phyloP scores from a whole-genome alignment of 1,284 basidiomycete species.

The Garcileccinum viscosum region DNA sequence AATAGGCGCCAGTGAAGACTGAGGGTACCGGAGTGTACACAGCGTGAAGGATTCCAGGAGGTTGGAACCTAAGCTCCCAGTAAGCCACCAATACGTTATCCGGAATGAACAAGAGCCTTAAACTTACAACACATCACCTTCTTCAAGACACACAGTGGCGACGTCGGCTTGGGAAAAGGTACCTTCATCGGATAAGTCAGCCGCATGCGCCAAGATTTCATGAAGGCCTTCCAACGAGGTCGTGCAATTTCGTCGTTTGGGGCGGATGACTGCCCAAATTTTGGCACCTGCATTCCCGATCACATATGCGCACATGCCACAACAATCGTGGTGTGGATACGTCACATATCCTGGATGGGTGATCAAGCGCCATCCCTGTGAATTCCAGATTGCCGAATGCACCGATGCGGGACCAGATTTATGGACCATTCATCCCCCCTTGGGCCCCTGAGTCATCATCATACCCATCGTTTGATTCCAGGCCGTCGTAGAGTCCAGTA shows the following conservation, averaged over 20 bases:
- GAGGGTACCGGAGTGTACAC: conserved; percentile 13
- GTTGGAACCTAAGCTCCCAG: conserved; percentile 20
- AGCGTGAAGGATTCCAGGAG: neutral
- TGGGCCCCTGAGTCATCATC: neutral
- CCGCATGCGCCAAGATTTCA: fast-evolving
- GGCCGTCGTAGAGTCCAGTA: neutral
- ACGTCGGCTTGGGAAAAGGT: neutral
- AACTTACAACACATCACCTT: conserved; percentile 14
- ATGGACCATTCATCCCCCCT: neutral
- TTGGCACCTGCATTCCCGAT: neutral
- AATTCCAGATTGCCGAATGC: conserved; percentile 3
- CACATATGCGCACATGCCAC: conserved; percentile 1
- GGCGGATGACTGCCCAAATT: conserved; percentile 8
- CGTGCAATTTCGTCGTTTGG: neutral
- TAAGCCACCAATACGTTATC: too few species aligned
- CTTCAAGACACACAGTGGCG: conserved; percentile 13
- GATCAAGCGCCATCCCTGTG: conserved; percentile 9
- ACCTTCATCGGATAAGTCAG: neutral
- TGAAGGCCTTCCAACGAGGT: neutral
- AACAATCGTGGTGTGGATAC: conserved; percentile 5
- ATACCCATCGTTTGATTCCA: neutral
- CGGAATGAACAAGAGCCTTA: neutral
- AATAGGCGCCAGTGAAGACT: conserved; percentile 19
- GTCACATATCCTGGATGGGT: conserved; percentile 13
- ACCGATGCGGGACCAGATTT: neutral